phyloP scores from a whole-genome alignment of 805 yeast genomes.

The Starmera pachycereana region DNA sequence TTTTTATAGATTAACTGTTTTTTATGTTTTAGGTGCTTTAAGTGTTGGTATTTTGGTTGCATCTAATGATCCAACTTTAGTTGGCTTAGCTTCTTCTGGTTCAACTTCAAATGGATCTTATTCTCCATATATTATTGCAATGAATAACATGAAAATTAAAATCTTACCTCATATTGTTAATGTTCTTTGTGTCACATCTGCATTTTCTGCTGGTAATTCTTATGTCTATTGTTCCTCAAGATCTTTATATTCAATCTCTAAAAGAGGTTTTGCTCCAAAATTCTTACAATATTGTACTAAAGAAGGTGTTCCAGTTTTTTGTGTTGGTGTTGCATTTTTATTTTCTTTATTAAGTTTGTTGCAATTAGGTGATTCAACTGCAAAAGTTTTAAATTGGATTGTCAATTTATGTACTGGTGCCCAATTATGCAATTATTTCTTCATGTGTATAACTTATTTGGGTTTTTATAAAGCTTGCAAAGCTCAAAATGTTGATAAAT shows the following conservation, averaged over 20 bases:
- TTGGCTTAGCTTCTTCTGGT: constrained; percentile 31
- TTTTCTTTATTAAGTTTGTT: constrained; percentile 54
- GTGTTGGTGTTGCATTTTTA: constrained; percentile 39
- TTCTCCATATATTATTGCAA: constrained; percentile 44
- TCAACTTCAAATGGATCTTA: constrained; percentile 30
- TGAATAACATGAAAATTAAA: constrained; percentile 40
- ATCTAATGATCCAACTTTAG: constrained; percentile 44
- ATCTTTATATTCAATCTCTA: constrained; percentile 41
- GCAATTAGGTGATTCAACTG: constrained; percentile 45
- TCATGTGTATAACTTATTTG: constrained; percentile 48
- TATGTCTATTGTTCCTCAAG: constrained; percentile 45
- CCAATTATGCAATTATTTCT: constrained; percentile 46
- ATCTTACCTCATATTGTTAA: constrained; percentile 36
- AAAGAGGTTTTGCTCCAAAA: constrained; percentile 48
- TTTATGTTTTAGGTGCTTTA: constrained; percentile 58
- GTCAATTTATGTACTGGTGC: constrained; percentile 57
- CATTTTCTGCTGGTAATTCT: constrained; percentile 39
- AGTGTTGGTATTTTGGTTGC: constrained; percentile 60
- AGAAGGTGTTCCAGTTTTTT: constrained; percentile 58
- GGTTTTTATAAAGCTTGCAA: constrained; percentile 52
- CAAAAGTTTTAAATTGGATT: constrained; percentile 55
- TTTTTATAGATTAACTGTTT: constrained; percentile 46
- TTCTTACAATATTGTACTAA: constrained; percentile 46
- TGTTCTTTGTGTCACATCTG: constrained; percentile 40
- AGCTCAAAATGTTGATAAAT: constrained; percentile 36